phyloP scores from a whole-genome alignment of 1,284 basidiomycete species.

The Cryptococcus neoformans region DNA sequence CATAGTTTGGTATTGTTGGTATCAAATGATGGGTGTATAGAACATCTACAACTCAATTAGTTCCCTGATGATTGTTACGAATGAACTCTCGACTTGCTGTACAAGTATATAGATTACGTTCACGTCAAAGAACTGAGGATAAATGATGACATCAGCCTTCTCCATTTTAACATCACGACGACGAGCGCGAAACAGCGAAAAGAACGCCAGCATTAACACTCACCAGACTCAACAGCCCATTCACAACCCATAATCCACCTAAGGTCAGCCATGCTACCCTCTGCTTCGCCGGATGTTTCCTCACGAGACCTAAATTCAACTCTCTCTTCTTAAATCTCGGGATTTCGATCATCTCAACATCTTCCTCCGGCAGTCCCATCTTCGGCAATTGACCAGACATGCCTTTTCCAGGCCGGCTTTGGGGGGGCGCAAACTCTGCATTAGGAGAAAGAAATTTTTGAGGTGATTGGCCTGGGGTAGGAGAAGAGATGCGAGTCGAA shows the following conservation, averaged over 20 bases:
- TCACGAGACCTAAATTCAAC: slow-evolving; percentile 35
- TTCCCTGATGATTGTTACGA: background rate
- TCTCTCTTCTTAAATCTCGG: slow-evolving; percentile 40
- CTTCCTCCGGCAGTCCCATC: slow-evolving; percentile 4
- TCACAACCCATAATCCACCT: slow-evolving; percentile 21
- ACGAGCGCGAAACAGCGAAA: too few species aligned
- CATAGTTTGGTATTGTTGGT: slow-evolving; percentile 20
- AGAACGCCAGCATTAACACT: slow-evolving; percentile 2
- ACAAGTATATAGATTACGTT: slow-evolving; percentile 35
- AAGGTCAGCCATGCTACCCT: slow-evolving; percentile 23
- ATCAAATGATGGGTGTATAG: slow-evolving; percentile 17
- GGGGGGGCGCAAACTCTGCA: background rate
- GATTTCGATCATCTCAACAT: slow-evolving; percentile 32
- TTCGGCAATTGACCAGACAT: background rate
- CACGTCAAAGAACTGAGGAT: slow-evolving; percentile 37
- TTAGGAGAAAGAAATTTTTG: background rate
- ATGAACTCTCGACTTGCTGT: slow-evolving; percentile 17
- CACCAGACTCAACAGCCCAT: slow-evolving; percentile 26
- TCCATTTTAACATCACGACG: background rate
- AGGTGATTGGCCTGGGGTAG: slow-evolving; percentile 4
- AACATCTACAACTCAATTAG: slow-evolving; percentile 16
- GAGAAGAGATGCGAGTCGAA: slow-evolving; percentile 6
- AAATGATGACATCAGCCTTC: background rate
- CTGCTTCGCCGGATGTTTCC: slow-evolving; percentile 12
- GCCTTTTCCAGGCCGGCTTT: background rate